Evolutionary conservation across 2,329 filamentous ascomycete genomes (phyloP), one percentile per base, ranked within the genome.

Genomic region (Fusarium tuaranense): DNA sequence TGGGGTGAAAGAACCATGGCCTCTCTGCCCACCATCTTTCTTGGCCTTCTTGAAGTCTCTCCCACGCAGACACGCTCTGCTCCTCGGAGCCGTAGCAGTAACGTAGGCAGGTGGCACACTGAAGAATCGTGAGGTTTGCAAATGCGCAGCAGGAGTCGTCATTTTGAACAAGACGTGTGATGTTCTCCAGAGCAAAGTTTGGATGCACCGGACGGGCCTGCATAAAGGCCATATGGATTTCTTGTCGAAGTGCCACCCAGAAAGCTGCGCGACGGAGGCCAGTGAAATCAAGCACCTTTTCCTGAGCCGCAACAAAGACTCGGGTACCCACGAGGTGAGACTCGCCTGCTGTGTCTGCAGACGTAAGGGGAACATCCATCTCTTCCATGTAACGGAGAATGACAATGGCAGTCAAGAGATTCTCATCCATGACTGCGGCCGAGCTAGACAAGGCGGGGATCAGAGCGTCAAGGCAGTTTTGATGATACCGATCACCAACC

Each of bases 381-480:
- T 81, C 80, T 59, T 81, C 79, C 69, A 79, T 78, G 9, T 75
- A 80, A 2, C 79, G 79, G 8, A 81, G 78, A 22, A 81, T 78
- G 12, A 81, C 78, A 20, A 81, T 79, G 2, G 78, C 79, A 1
- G 80, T 77, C 7, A 80, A 39, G 7, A 81, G 65, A 16, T 81
- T 81, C 30, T 81, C 79, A 58, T 81, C 80, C 59, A 80, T 75
- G 5, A 78, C 70, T 1, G 78, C 76, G 0, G 71, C 73, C 8
- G 79, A 74, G 20, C 74, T 79, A 1, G 76, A 78, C 5, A 81
- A 65, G 2, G 77, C 77, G 7, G 79, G 79, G 2, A 81, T 81
- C 2, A 81, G 70, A 8, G 69, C 71, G 25, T 76, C 73, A 27
- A 80, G 78, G 3, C 79, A 80, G 12, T 71, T 73, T 48, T 80